Evolutionary conservation across 2,329 filamentous ascomycete species (phyloP), one percentile per base, ranked within the genome.

Genomic region (Penicillium sp.): DNA sequence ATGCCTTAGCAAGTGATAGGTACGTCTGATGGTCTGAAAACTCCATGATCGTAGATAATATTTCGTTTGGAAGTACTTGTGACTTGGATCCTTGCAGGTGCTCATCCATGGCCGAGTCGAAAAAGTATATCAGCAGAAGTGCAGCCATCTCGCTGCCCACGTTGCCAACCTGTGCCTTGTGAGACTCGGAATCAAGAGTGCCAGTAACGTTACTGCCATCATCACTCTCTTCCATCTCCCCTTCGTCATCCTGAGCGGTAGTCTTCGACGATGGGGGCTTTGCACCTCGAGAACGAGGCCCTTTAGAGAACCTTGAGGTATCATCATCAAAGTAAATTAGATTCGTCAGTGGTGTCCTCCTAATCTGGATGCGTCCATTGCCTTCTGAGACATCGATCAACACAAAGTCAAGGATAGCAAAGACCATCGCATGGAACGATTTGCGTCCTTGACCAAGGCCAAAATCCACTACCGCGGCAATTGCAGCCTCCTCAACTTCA

Each of bases 341-440:
- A 17, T 56, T 26, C 55, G 64, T 61, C 48, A 66, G 23, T 31
- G 56, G 56, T 11, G 64, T 63, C 30, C 64, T 65, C 17, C 35
- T 38, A 13, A 69, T 29, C 13, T 60, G 49, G 17, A 63, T 38
- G 5, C 9, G 30, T 15, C 58, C 60, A 15, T 55, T 44, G 9
- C 52, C n/a, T 5, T 31, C n/a, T 13, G 35, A 58, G 13, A 64
- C 63, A 26, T 61, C 61, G 13, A 68, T 48, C 15, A 69, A 26
- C 19, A 69, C 35, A 38, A 66, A 50, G 31, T 68, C 66, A 30
- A 65, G 3, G 15, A 69, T 61, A 3, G 67, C 68, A 47, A 68
- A 66, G 3, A 67, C 64, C 53, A 69, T 54, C 8, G 60, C 67
- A 54, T 60, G 53, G 45, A 69, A 69, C 6, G 55, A 30, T 3